Evolutionary conservation across 345 rosid genomes (phyloP).

Genomic region (Murraya paniculata): DNA sequence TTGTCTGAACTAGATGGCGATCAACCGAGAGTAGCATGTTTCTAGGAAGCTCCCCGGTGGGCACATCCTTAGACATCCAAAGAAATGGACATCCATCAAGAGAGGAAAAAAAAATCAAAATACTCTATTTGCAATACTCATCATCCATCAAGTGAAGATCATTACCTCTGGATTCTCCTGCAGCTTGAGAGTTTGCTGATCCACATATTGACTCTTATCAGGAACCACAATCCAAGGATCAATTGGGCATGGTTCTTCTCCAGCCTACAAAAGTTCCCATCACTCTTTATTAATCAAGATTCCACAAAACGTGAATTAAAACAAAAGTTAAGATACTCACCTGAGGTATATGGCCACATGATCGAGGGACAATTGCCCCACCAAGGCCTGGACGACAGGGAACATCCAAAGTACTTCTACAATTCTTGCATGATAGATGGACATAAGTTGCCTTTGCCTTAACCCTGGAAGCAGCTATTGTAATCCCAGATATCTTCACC

Average conservation of each 20-base stretch:
- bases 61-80: constrained; percentile 67
- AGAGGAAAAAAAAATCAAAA: background rate
- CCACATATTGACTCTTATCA: constrained; percentile 91
- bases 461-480: constrained; percentile 92
- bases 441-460: constrained; percentile 95
- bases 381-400: constrained; percentile 97
- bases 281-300: background rate
- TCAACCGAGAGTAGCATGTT: constrained; percentile 93
- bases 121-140: background rate
- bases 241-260: constrained; percentile 90
- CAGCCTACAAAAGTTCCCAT: constrained; percentile 46
- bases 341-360: constrained; percentile 92
- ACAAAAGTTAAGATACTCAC: constrained; percentile 27
- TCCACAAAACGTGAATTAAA: background rate
- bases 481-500: constrained; percentile 85
- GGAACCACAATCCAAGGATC: constrained; percentile 99
- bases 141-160: background rate
- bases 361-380: constrained; percentile 93
- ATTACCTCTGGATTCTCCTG: constrained; percentile 96
- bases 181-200: constrained; percentile 91
- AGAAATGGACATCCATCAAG: constrained; percentile 8
- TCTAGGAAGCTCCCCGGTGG: constrained; percentile 99
- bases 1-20: constrained; percentile 80
- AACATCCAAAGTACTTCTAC: constrained; percentile 64
- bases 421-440: constrained; percentile 81